Evolutionary conservation across 176 grass and related monocot species (phyloP), one percentile per base, ranked within the genome.

Genomic region (Tuctoria greenei): DNA sequence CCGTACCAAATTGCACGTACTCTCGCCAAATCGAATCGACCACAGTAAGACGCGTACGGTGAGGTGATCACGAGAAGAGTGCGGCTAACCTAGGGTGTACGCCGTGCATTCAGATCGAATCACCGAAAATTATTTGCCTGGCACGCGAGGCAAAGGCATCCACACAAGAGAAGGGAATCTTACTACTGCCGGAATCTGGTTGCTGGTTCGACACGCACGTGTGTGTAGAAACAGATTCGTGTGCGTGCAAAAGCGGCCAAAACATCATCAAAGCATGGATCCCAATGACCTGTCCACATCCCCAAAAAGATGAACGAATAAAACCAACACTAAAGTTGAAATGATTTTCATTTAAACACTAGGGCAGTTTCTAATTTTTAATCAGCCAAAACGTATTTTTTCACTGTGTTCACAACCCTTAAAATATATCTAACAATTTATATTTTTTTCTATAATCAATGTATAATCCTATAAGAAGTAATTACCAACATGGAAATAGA

Each of bases 141-240:
- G 21, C 10, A 57, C 54, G 54, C 54, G 25, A 25, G 54, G 54
- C 21, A 10, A n/a, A n/a, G n/a, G 23, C 20, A n/a, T n/a, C n/a
- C n/a, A n/a, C n/a, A n/a, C n/a, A n/a, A n/a, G 26, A 8, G 2
- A 8, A 2, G 8, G 21, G 20, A n/a, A n/a, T n/a, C n/a, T 43
- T 69, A 54, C 61, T 63, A 77, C 73, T 52, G 56, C 55, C 27
- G 81, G 81, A 70, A 77, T n/a, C n/a, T n/a, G n/a, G 81, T 63
- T 70, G 70, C 65, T 41, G 73, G 64, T 75, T 64, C 52, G 7
- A 45, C 61, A 65, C 21, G 13, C 45, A 34, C 54, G 77, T 84
- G 82, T n/a, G n/a, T n/a, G n/a, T n/a, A n/a, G n/a, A n/a, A n/a
- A n/a, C n/a, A n/a, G n/a, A n/a, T n/a, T n/a, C 57, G 69, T 36